Base-by-base conservation (phyloP, 345 rosid genomes). In the Alliaria petiolata region DNA sequence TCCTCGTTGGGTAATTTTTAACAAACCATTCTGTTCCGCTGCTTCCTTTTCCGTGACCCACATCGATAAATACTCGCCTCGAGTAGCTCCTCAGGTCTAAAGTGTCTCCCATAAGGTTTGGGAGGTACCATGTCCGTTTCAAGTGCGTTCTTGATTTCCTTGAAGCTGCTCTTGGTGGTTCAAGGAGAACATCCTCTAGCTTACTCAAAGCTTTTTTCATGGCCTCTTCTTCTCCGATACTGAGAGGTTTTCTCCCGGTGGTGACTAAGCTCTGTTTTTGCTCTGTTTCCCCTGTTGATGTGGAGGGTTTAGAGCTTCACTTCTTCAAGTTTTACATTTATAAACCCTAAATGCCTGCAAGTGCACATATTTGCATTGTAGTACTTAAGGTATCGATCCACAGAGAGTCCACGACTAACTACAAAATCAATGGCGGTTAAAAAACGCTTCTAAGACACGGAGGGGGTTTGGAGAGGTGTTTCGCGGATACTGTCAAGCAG, bases 161-260 rank as follows among this genome's bases (percentile, higher is more conserved):
- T 13, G 87, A 87, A 19, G 89, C 81, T 11, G 86, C 83, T 77
- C 91, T 64, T 43, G 98, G 96, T 51, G 92, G 96, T 70, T 92
- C 96, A 10, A 87, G 85, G 20, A 85, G 89, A 12, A 86, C 96
- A 52, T 92, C 89, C 76, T 92, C 96, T 0, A 89, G 84, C 28
- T 87, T 83, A 4, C 72, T 71, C 65, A 86, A 69, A 39, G 87
- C 96, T 4, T 81, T 85, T 45, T 78, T 81, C 76, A 75, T 86
- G 10, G 81, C 83, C 16, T 80, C 86, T 14, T 69, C 61, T 17
- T 73, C 76, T 1, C 50, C 65, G 15, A 71, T 75, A 13, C 71
- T 61, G 11, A 85, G 87, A 62, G 62, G 79, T 38, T 76, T 76
- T 53, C 82, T 74, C 47, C 90, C 74, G 0, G 76, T 56, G 38